Percentiles rank a stretch among this genome's conserved stretches.
These are phyloP conservation scores for Neocatenulostroma microsporum DNA, from an alignment of 2,329 filamentous ascomycete species.

Conservation along the genomic window DNA sequence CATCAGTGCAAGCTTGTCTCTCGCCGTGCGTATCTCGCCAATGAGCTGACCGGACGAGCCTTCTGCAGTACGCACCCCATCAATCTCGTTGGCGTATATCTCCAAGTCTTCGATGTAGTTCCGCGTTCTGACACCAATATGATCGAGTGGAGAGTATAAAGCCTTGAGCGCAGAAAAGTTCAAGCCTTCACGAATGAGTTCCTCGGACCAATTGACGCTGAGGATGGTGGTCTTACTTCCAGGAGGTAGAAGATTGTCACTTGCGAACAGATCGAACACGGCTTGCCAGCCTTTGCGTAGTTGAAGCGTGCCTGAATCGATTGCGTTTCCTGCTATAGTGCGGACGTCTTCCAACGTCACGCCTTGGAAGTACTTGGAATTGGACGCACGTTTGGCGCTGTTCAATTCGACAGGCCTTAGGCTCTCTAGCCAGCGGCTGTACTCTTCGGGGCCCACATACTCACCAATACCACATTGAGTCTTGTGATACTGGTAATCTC, in stretches of 20 bases:
- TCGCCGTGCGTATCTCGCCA: slow-evolving; percentile 31
- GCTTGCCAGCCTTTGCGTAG: slow-evolving; percentile 32
- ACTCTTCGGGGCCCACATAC: slow-evolving; percentile 23
- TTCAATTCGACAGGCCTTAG: slow-evolving; percentile 33
- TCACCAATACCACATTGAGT: slow-evolving; percentile 21
- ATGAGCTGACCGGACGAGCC: slow-evolving; percentile 25
- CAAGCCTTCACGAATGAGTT: slow-evolving; percentile 37
- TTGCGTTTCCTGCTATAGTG: slow-evolving; percentile 18
- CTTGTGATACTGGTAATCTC: slow-evolving; percentile 33
- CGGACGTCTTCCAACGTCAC: slow-evolving; percentile 29
- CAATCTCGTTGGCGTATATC: slow-evolving; percentile 31
- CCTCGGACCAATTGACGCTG: slow-evolving; percentile 43
- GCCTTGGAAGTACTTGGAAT: slow-evolving; percentile 33
- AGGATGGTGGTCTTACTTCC: slow-evolving; percentile 28
- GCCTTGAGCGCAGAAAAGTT: too few relatives aligned
- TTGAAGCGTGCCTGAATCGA: slow-evolving; percentile 27
- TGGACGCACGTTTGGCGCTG: slow-evolving; percentile 35
- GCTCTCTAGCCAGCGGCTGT: slow-evolving; percentile 32
- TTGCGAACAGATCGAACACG: slow-evolving; percentile 23
- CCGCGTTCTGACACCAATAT: neutral
- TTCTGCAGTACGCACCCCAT: slow-evolving; percentile 18
- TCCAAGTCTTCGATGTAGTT: slow-evolving; percentile 12
- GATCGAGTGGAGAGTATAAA: slow-evolving; percentile 5
- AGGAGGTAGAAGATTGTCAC: neutral
- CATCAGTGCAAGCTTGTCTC: slow-evolving; percentile 31